These are phyloP conservation scores for Neurospora cerealis DNA, from an alignment of 495 filamentous ascomycete genomes.

Conservation along the genomic window DNA sequence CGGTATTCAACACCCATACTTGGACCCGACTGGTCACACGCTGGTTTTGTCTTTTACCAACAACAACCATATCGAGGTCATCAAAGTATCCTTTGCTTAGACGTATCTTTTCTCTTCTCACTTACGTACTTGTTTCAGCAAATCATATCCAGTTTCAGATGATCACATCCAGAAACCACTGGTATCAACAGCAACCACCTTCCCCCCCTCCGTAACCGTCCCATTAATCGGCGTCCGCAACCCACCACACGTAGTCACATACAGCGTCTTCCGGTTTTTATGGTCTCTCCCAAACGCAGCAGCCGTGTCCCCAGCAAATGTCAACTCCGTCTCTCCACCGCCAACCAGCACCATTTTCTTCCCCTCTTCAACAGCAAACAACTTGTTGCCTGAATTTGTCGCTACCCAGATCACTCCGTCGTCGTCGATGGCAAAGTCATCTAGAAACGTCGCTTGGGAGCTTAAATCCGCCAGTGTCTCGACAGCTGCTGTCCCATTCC, in stretches of 20 bases:
- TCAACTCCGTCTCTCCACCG: not conserved
- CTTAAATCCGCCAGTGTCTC: not conserved
- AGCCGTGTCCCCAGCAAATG: not conserved
- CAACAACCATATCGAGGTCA: conserved; percentile 25
- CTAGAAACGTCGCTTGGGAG: not conserved
- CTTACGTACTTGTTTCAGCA: not conserved
- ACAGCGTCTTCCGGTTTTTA: not conserved
- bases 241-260: not conserved
- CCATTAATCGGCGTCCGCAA: not conserved
- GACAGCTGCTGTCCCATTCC: not conserved
- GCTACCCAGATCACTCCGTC: not conserved
- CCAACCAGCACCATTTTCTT: not conserved
- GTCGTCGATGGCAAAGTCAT: not conserved
- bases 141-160: not conserved
- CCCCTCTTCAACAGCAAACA: not conserved
- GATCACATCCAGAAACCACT: not conserved
- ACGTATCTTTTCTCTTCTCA: conserved; percentile 33
- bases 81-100: conserved; percentile 8
- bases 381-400: not conserved
- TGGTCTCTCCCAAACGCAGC: not conserved
- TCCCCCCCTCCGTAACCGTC: not conserved
- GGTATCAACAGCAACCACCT: conserved; percentile 3
- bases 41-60: conserved; percentile 25
- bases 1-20: conserved; percentile 23
- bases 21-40: conserved; percentile 19